Base-by-base conservation (phyloP, 1,284 basidiomycete genomes). In the Rhodotorula sp. region DNA sequence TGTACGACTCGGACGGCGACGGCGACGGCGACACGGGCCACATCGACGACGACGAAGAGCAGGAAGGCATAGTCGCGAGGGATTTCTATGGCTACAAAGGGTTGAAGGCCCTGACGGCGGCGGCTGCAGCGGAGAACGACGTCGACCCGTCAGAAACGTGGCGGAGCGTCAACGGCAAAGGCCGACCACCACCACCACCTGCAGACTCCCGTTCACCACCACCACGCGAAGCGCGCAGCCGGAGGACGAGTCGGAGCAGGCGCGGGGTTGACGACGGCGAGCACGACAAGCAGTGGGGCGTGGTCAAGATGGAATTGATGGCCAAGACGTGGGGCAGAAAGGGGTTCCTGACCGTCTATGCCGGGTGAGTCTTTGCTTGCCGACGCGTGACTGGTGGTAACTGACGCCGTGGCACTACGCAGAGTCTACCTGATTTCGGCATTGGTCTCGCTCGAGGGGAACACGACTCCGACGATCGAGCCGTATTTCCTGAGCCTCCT, bases 401-500 rank as follows among this genome's bases (percentile, higher is more conserved):
- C 3, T 29, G 29, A 29, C 29, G 29, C 29, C 29, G 29, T 29
- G 29, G n/a, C n/a, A n/a, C 5, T 3, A 1, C 18, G 8, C 59
- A 73, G 74, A 3, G 65, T 76, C 56, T 75, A 76, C 63, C 65
- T 78, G 47, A 68, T 79, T 29, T 75, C 76, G 62, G 62, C 72
- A 6, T 62, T 78, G 29, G 76, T 72, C 3, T 76, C 76, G 20
- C 74, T 79, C 52, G 79, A 79, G 29, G 70, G 74, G 15, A 79
- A 79, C 59, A 78, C 75, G 18, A 77, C 77, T 6, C 77, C 78
- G 49, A 74, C 78, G 15, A 69, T 80, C 54, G 79, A 80, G 66
- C 79, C 79, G 3, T 80, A 79, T 69, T 78, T 79, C 65, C 74
- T 80, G 31, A 77, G 76, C 21, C 66, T 75, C 7, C 77, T 80